These are phyloP conservation scores for Tetrapisispora fleetii DNA, from an alignment of 805 yeast species.

Conservation along the genomic window DNA sequence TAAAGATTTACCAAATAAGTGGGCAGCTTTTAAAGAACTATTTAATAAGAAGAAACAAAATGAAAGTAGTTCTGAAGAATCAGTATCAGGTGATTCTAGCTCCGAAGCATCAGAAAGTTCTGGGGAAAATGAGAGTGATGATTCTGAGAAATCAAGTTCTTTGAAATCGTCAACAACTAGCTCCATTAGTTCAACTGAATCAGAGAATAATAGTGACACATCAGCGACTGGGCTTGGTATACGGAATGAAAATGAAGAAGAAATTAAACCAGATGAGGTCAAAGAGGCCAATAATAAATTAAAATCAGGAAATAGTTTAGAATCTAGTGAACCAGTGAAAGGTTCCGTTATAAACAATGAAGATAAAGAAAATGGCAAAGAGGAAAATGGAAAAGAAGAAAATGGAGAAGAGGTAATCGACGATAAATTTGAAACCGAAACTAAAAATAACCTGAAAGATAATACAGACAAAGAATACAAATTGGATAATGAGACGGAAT, in stretches of 20 bases:
- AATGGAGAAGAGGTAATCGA: neutral
- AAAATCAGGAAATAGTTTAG: neutral
- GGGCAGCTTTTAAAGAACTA: conserved; percentile 5
- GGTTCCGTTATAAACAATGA: neutral
- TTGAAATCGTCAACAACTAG: neutral
- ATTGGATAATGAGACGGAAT: neutral
- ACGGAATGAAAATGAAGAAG: neutral
- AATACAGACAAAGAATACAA: neutral
- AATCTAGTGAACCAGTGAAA: neutral
- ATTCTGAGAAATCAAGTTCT: neutral
- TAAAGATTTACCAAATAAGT: conserved; percentile 2
- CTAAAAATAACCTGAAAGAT: neutral
- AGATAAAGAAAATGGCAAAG: neutral
- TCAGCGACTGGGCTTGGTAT: neutral
- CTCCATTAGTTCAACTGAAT: neutral
- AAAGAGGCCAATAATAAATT: neutral
- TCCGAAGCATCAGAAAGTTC: neutral
- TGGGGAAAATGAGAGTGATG: neutral
- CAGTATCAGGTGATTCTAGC: neutral
- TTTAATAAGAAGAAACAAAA: conserved; percentile 3
- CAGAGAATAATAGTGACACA: neutral
- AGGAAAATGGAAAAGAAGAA: neutral
- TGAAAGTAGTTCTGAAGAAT: neutral
- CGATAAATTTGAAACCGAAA: neutral
- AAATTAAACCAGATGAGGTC: neutral